Base-by-base conservation (phyloP, 129 eudicot genomes). In the Helichrysum umbraculigerum region DNA sequence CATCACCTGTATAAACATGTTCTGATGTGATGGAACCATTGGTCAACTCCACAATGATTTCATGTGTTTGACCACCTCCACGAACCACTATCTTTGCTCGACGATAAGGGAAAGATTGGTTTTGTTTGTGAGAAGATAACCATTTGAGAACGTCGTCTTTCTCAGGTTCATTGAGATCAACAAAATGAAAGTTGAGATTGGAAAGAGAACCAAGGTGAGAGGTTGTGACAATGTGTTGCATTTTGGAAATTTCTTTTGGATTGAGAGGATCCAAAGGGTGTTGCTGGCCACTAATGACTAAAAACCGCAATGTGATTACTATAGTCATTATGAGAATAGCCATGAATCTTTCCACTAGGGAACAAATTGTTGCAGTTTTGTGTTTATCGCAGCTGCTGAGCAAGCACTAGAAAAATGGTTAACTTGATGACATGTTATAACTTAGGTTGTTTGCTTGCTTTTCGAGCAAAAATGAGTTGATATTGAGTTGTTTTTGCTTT, bases 191-290 rank as follows among this genome's bases (percentile, higher is more conserved):
- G 65, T 75, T 86, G 37, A 89, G 34, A 69, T 89, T 81, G 0
- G 86, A 74, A 77, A 84, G 83, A 58, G 88, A 39, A 19, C 70
- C 79, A 12, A 81, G 72, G 71, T 81, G 86, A 35, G 93, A 89
- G 30, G 84, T 84, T 57, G 83, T 88, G 25, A 92, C 62, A 19
- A 74, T 84, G 20, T 54, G 78, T 74, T 80, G 86, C 34, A 87
- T 79, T 50, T 79, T 66, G 73, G 83, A 70, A 72, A 92, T 86
- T 70, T 92, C 98, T 5, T 75, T 25, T 9, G 93, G 91, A 64
- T 51, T 86, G 2, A 89, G 89, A 68, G 98, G 98, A 83, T 92
- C 97, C 39, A 92, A 52, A 41, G 97, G 97, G 73, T 92, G 97
- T 59, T 70, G 34, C 34, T 70, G 84, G 81, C 78, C 66, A 20